Evolutionary conservation across 352 stramenopile species (phyloP), one percentile per base, ranked within the genome.

Genomic region (Phytophthora quininea): DNA sequence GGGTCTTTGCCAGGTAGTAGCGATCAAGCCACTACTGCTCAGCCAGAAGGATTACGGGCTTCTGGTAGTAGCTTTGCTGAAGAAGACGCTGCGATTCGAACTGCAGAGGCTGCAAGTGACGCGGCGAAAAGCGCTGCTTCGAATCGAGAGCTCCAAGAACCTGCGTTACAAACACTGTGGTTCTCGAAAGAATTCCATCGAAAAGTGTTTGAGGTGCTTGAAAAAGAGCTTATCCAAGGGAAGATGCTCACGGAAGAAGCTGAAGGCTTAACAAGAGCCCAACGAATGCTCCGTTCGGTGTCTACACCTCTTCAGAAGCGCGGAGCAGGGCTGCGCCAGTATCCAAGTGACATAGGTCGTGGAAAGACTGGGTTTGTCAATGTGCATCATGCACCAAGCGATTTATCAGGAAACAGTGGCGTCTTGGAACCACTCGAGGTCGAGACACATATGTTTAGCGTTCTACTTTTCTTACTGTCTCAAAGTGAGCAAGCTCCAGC

Each of bases 161-260:
- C 87, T 3, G 79, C 84, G 33, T 73, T 92, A 3, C 87, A 95
- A 57, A 93, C 76, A 14, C 77, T 96, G 24, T 96, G 89, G 89
- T 96, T 96, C 40, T 93, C 87, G 7, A 91, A 84, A 64, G 89
- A 96, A 56, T 82, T 96, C 11, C 83, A 96, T 40, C 76, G 89
- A 45, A 96, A 96, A 62, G 81, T 94, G 9, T 95, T 95, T 60
- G 89, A 95, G 59, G 71, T 91, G 24, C 82, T 96, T 43, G 89
- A 96, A 43, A 90, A 86, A 47, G 89, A 96, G 46, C 64, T 96
- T 3, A 69, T 84, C 24, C 80, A 82, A 61, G 86, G 80, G 10
- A 91, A 89, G 35, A 73, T 80, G 15, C 68, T 94, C 24, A 86
- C 86, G 12, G 79, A 93, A 64, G 79, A 89, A 47, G 73, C 87